Percentiles rank a stretch among this genome's conserved stretches.
phyloP scores from a whole-genome alignment of 2,329 filamentous ascomycete species.

The Chalaropsis ovoidea region DNA sequence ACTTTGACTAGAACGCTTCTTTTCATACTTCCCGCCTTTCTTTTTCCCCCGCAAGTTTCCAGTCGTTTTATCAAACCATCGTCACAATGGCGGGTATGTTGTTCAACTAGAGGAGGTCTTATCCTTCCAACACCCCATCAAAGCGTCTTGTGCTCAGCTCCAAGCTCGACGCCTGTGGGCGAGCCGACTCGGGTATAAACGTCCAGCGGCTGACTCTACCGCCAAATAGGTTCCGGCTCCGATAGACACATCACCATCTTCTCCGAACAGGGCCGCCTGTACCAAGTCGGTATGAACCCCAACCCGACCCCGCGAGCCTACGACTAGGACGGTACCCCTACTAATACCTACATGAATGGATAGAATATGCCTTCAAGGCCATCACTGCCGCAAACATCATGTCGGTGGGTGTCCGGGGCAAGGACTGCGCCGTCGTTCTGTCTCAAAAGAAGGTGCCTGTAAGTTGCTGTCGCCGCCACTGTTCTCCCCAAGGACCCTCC shows the following conservation, averaged over 20 bases:
- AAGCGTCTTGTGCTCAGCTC: not conserved
- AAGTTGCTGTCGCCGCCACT: conserved; percentile 36
- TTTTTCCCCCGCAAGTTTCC: conserved; percentile 2
- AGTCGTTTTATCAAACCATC: conserved; percentile 1
- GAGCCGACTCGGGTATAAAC: not conserved
- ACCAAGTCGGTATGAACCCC: conserved; percentile 82
- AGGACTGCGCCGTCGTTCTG: conserved; percentile 91
- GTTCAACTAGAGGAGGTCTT: not conserved
- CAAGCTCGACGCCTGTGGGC: not conserved
- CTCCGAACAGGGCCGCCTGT: conserved; percentile 93
- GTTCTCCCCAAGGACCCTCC: not conserved
- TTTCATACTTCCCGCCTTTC: conserved; percentile 6
- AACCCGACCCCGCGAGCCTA: not conserved
- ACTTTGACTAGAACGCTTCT: not conserved
- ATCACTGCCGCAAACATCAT: conserved; percentile 99
- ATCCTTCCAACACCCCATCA: not conserved
- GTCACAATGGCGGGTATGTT: conserved; percentile 25
- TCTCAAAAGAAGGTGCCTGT: conserved; percentile 99
- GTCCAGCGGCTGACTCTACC: not conserved
- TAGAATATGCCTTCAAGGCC: conserved; percentile 99
- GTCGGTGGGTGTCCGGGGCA: conserved; percentile 88
- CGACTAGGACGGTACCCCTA: not conserved
- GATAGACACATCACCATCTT: conserved; percentile 99
- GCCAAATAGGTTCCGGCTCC: conserved; percentile 53
- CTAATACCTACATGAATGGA: conserved; percentile 16